These are phyloP conservation scores for Elaeis guineensis DNA, from an alignment of 176 grass and related monocot species.

Conservation along the genomic window DNA sequence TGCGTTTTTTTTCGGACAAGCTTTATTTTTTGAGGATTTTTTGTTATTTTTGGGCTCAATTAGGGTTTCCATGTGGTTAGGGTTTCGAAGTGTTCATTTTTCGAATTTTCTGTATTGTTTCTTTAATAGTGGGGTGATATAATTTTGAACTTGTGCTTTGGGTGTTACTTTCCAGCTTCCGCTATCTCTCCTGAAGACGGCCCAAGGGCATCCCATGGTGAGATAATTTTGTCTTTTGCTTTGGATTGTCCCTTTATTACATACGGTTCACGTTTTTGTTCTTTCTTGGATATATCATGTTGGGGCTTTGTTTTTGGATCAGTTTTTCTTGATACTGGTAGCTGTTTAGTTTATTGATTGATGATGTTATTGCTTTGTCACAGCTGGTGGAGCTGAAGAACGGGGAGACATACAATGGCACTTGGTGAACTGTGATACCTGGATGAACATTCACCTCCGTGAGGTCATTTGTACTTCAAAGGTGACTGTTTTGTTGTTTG, in stretches of 20 bases:
- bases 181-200: slow-evolving; percentile 93
- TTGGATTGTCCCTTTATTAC: not conserved
- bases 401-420: slow-evolving; percentile 95
- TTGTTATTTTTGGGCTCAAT: no score
- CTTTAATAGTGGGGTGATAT: no score
- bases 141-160: not conserved
- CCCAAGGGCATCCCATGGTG: slow-evolving; percentile 99
- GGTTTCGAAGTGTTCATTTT: no score
- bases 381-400: slow-evolving; percentile 99
- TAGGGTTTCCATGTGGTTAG: no score
- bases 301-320: not conserved
- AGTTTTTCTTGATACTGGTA: not conserved
- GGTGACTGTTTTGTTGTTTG: slow-evolving; percentile 27
- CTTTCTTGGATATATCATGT: not conserved
- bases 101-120: no score
- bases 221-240: slow-evolving; percentile 10
- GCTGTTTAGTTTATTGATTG: not conserved
- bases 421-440: slow-evolving; percentile 97
- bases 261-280: no score
- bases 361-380: not conserved
- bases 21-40: no score
- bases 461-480: slow-evolving; percentile 99
- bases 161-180: slow-evolving; percentile 58
- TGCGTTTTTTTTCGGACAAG: no score
- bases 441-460: slow-evolving; percentile 99